Evolutionary conservation across 768 basidiomycete genomes (phyloP).

Genomic region (Auriculariales sp.): DNA sequence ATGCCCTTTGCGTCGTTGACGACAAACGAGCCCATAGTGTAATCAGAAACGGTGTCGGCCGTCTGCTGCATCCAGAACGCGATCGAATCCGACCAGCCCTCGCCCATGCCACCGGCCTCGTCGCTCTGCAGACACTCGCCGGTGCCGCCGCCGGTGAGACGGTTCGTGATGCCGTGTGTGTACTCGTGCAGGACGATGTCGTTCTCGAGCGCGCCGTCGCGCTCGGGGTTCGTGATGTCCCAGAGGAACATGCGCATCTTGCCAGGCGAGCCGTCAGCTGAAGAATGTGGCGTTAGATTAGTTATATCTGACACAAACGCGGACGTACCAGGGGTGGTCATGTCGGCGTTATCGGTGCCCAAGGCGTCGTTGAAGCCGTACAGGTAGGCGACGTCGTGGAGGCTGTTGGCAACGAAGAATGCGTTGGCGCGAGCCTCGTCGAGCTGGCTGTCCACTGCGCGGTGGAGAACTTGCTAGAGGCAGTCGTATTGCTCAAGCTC

Average conservation of each 20-base stretch:
- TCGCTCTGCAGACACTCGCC: conserved; percentile 46
- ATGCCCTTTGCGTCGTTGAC: conserved; percentile 35
- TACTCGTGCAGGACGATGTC: conserved; percentile 29
- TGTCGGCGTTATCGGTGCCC: too few species aligned
- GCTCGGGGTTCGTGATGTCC: neutral
- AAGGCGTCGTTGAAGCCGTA: conserved; percentile 7
- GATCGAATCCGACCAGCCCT: conserved; percentile 39
- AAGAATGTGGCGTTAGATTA: too few species aligned
- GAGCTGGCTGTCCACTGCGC: too few species aligned
- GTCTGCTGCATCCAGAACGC: neutral
- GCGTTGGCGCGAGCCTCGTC: conserved; percentile 22
- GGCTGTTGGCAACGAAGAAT: conserved; percentile 25
- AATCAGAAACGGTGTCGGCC: conserved; percentile 14
- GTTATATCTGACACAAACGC: too few species aligned
- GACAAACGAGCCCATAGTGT: conserved; percentile 21
- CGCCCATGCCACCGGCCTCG: conserved; percentile 55
- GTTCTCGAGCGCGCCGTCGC: conserved; percentile 1
- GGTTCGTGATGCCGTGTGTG: conserved; percentile 27
- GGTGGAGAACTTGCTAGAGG: too few species aligned
- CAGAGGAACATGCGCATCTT: neutral
- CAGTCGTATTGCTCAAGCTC: too few species aligned
- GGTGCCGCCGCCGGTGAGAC: conserved; percentile 39
- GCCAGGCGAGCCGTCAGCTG: conserved; percentile 6
- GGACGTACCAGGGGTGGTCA: too few species aligned
- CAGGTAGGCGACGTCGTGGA: conserved; percentile 16